Evolutionary conservation across 345 rosid genomes (phyloP), one percentile per base, ranked within the genome.

Genomic region (Hevea brasiliensis): DNA sequence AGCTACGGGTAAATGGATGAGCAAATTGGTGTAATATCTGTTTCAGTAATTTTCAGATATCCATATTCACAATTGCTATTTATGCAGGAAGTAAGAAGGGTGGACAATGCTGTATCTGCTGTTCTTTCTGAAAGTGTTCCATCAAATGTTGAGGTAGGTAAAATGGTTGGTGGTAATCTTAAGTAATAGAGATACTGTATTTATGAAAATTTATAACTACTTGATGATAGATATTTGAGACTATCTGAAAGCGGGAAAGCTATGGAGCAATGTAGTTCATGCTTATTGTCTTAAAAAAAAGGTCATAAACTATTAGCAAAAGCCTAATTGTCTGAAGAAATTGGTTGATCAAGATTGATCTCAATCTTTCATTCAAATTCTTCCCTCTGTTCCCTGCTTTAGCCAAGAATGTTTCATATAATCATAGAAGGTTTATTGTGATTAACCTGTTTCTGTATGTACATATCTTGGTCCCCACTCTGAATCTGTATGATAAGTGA

Each of bases 31-130:
- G 41, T 45, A 35, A n/a, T 68, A 41, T 78, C 59, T 2, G 65
- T 74, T 72, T 55, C 62, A 58, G 15, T 82, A 41, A 51, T 44
- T 26, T 23, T 13, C 59, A 61, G 65, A 23, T 76, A 55, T 15
- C 75, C 54, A 75, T 50, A 37, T 55, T 68, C 53, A 61, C 29
- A 20, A 72, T n/a, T 70, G 68, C 56, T 67, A 61, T 79, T 66
- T 60, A 17, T 85, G 85, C 89, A 92, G 99, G 94, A 82, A 64
- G 84, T 83, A 71, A 80, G 85, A 58, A 79, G 70, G 45, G 83
- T 80, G 61, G 89, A 89, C 48, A 81, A 67, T 74, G 72, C 81
- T 3, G 57, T 85, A 65, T 79, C 85, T 24, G 67, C 74, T 67
- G 72, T 73, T 79, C 76, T 87, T 63, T 24, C 79, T 57, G 88